Percentiles rank a stretch among this genome's conserved stretches.
Evolutionary conservation across 1,284 basidiomycete species (phyloP).

Genomic region (Melampsora occidentalis): DNA sequence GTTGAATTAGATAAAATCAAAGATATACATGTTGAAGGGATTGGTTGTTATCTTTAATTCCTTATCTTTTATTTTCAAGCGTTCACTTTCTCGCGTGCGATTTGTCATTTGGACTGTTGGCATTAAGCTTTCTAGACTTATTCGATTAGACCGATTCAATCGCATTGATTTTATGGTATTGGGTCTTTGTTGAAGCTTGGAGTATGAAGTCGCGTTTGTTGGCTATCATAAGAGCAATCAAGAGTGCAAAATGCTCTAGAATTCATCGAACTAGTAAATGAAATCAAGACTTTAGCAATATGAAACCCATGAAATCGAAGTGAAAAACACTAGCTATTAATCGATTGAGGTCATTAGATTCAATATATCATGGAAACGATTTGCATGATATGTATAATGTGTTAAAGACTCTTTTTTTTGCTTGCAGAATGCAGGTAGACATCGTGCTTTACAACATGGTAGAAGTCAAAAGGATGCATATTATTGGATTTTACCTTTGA

Average conservation of each 20-base stretch:
- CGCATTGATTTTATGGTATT: conserved; percentile 74
- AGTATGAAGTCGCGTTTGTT: conserved; percentile 74
- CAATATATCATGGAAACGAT: conserved; percentile 52
- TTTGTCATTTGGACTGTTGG: conserved; percentile 60
- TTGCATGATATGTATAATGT: conserved; percentile 54
- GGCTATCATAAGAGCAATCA: conserved; percentile 62
- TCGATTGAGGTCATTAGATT: conserved; percentile 51
- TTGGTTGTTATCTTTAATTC: conserved; percentile 90
- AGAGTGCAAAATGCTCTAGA: too few relatives aligned
- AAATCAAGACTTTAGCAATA: conserved; percentile 1
- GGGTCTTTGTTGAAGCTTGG: conserved; percentile 86
- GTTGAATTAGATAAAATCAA: conserved; percentile 63
- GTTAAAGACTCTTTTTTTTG: neutral
- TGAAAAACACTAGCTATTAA: conserved; percentile 43
- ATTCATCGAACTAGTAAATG: too few relatives aligned
- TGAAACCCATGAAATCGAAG: neutral
- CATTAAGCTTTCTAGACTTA: conserved; percentile 70
- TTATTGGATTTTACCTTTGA: conserved; percentile 52
- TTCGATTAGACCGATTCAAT: too few relatives aligned
- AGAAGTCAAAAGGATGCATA: conserved; percentile 49
- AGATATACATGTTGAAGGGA: conserved; percentile 73
- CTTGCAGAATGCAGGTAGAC: conserved; percentile 52
- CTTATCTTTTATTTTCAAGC: conserved; percentile 76
- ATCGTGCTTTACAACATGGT: conserved; percentile 51
- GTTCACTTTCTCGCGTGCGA: conserved; percentile 67